phyloP scores from a whole-genome alignment of 2,329 filamentous ascomycete genomes.

The Pseudogymnoascus sp. region DNA sequence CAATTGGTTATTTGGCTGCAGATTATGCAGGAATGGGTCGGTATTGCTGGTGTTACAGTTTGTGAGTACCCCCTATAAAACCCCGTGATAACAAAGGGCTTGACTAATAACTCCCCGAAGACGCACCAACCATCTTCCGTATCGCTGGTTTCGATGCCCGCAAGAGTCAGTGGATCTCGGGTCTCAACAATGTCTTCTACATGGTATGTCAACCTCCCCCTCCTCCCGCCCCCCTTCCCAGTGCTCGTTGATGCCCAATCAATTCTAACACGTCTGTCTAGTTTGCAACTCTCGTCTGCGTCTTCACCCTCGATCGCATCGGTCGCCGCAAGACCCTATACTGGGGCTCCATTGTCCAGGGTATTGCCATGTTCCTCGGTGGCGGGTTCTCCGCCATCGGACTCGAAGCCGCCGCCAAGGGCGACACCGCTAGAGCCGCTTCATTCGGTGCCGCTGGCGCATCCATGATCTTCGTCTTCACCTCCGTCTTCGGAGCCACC shows the following conservation, averaged over 20 bases:
- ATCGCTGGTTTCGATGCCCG: slow-evolving; percentile 56
- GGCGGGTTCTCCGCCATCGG: slow-evolving; percentile 49
- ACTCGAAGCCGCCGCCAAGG: slow-evolving; percentile 39
- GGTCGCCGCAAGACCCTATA: slow-evolving; percentile 62
- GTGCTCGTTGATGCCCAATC: slow-evolving; percentile 37
- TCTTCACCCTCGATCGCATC: slow-evolving; percentile 62
- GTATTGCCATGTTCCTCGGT: slow-evolving; percentile 59
- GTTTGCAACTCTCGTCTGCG: slow-evolving; percentile 60
- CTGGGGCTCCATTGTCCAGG: slow-evolving; percentile 58
- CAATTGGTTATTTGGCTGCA: slow-evolving; percentile 66
- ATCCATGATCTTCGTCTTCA: slow-evolving; percentile 64
- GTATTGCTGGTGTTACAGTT: slow-evolving; percentile 62
- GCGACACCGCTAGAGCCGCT: slow-evolving; percentile 38
- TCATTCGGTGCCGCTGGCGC: slow-evolving; percentile 57
- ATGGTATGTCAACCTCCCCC: slow-evolving; percentile 33
- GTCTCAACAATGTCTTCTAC: slow-evolving; percentile 48
- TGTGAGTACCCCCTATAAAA: slow-evolving; percentile 28
- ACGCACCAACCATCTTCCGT: slow-evolving; percentile 45
- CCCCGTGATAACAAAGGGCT: not conserved
- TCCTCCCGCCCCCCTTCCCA: too few relatives aligned
- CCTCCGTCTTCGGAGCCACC: slow-evolving; percentile 48
- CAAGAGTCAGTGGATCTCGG: slow-evolving; percentile 58
- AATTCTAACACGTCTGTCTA: slow-evolving; percentile 22
- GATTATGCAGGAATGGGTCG: slow-evolving; percentile 63
- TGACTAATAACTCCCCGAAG: not conserved